A percentile compares a stretch with the other conserved stretches of the same genome.
phyloP scores from a whole-genome alignment of 257 asterid species.

The Striga asiatica region DNA sequence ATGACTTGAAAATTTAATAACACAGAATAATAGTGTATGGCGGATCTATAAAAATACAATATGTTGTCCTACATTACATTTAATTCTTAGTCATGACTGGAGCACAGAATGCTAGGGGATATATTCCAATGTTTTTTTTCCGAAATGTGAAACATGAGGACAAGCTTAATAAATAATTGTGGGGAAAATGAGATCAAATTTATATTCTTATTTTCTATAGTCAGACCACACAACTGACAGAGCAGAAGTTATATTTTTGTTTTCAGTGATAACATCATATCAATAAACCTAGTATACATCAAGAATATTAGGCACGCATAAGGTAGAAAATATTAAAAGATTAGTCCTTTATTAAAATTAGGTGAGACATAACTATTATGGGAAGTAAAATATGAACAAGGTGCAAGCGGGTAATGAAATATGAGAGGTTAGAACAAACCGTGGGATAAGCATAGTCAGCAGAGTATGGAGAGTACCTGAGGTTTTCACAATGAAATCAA shows the following conservation, averaged over 20 bases:
- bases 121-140: too few species aligned
- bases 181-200: background rate
- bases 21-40: background rate
- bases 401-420: background rate
- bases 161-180: background rate
- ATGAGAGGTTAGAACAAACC: conserved; percentile 39
- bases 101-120: too few species aligned
- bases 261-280: too few species aligned
- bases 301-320: background rate
- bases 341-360: too few species aligned
- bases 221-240: too few species aligned
- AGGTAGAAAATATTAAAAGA: background rate
- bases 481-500: conserved; percentile 2
- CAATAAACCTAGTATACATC: too few species aligned
- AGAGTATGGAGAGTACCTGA: conserved; percentile 85
- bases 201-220: too few species aligned
- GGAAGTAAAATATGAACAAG: background rate
- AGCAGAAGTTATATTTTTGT: too few species aligned
- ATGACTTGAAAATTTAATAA: background rate
- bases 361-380: background rate
- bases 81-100: too few species aligned
- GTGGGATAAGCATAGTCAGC: conserved; percentile 51
- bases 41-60: background rate
- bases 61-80: too few species aligned
- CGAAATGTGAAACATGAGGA: background rate